Base-by-base conservation (phyloP, 768 basidiomycete species). In the Kondoa malvinella region DNA sequence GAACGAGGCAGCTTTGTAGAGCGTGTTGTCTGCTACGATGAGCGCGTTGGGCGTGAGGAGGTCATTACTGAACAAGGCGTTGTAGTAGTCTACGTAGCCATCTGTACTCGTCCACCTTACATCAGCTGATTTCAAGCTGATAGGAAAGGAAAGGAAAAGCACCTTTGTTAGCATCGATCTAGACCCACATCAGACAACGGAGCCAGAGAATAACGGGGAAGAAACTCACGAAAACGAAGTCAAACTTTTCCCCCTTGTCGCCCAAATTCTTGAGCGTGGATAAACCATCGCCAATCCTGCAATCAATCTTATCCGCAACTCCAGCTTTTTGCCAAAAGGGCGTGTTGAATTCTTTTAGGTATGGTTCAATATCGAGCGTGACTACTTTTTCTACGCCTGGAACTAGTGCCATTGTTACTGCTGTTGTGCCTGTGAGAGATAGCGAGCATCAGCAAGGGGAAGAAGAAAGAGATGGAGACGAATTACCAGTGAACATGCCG, bases 381-480 rank as follows among this genome's bases (percentile, higher is more conserved):
- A 77, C 75, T 17, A 80, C 76, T 60, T 77, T 78, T 66, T 79
- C 75, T 65, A 80, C 77, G 69, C 77, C 77, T 0, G 77, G 76
- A 40, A 79, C 75, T 1, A 80, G 72, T 27, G 78, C 78, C 29
- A 76, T 74, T 29, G 78, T 78, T 61, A 72, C 67, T 63, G 69
- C 67, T 25, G 69, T 70, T 56, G 69, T 67, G 15, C 57, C 66
- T 50, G 40, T 50, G 8, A 50, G n/a, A n/a, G 21, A 8, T 50
- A 8, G 12, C 26, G 14, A 25, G 12, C n/a, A 15, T 60, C 58
- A 31, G n/a, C 25, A 21, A 29, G 25, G 2, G 34, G 31, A 15
- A n/a, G 8, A 15, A 1, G 16, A 56, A n/a, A 31, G 31, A 40
- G 4, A 4, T 30, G 12, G 12, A 50, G 21, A 50, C 8, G 40